phyloP scores from a whole-genome alignment of 2,329 filamentous ascomycete species.

The Colletotrichum magnum region DNA sequence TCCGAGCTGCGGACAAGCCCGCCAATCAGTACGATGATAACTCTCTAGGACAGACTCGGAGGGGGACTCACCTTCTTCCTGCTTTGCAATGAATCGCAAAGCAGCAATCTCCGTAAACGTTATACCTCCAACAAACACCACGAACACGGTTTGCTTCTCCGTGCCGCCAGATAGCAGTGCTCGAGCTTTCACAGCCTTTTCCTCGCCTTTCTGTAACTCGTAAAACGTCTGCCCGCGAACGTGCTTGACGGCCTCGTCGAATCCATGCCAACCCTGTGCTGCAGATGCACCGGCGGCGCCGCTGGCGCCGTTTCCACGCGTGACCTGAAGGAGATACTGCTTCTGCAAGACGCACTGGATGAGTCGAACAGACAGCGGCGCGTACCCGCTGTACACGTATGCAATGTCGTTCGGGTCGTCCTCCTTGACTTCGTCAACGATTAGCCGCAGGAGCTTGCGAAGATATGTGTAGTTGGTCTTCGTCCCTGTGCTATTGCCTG shows the following conservation, averaged over 20 bases:
- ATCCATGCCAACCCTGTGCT: constrained; percentile 89
- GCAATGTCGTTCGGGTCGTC: constrained; percentile 93
- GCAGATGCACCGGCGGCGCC: constrained; percentile 58
- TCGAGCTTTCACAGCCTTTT: constrained; percentile 90
- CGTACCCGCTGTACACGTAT: constrained; percentile 99
- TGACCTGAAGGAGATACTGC: constrained; percentile 80
- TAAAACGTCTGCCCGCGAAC: constrained; percentile 92
- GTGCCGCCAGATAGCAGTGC: constrained; percentile 83
- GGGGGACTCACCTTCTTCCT: constrained; percentile 75
- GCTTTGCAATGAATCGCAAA: constrained; percentile 87
- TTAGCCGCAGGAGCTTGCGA: constrained; percentile 87
- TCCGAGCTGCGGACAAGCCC: constrained; percentile 66
- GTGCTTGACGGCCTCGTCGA: constrained; percentile 92
- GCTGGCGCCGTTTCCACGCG: constrained; percentile 70
- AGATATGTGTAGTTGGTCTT: constrained; percentile 94
- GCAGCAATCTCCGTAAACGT: constrained; percentile 97
- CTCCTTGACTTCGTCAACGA: constrained; percentile 97
- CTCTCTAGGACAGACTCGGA: too few species aligned
- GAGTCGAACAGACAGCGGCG: constrained; percentile 89
- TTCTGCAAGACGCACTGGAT: constrained; percentile 96
- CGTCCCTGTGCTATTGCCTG: constrained; percentile 73
- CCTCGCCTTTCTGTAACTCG: constrained; percentile 90
- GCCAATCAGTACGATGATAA: constrained; percentile 14
- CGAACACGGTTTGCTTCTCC: constrained; percentile 87
- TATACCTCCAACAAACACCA: constrained; percentile 98